Percentiles rank a stretch among this genome's conserved stretches.
Evolutionary conservation across 805 yeast species (phyloP).

Genomic region (Hanseniaspora occidentalis): DNA sequence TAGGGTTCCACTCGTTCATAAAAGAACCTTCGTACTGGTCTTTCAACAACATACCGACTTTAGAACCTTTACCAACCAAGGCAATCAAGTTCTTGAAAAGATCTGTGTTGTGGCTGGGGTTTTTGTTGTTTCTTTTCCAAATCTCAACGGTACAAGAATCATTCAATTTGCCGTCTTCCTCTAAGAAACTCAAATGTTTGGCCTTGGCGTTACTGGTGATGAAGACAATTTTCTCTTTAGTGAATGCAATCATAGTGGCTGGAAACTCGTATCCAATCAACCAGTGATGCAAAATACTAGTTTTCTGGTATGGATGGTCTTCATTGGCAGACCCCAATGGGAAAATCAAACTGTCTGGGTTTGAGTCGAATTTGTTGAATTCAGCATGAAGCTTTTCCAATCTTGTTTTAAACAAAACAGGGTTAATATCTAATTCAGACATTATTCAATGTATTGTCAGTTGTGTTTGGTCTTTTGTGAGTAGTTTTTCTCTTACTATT

Average conservation of each 20-base stretch:
- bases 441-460: slow-evolving; percentile 1
- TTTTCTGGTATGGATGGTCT: slow-evolving; percentile 80
- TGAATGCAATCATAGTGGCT: slow-evolving; percentile 66
- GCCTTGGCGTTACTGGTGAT: slow-evolving; percentile 80
- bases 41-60: slow-evolving; percentile 57
- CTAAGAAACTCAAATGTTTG: slow-evolving; percentile 41
- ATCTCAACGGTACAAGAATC: slow-evolving; percentile 36
- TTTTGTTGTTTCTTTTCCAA: slow-evolving; percentile 66
- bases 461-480: too few species aligned
- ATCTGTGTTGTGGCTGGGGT: slow-evolving; percentile 57
- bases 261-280: slow-evolving; percentile 89
- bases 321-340: slow-evolving; percentile 80
- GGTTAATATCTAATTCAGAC: slow-evolving; percentile 24
- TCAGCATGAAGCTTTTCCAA: slow-evolving; percentile 17
- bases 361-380: slow-evolving; percentile 18
- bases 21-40: slow-evolving; percentile 79
- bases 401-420: slow-evolving; percentile 18
- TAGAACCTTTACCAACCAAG: slow-evolving; percentile 32
- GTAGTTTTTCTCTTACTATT: too few species aligned
- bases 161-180: slow-evolving; percentile 33
- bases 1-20: slow-evolving; percentile 61
- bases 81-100: slow-evolving; percentile 45
- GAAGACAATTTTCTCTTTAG: slow-evolving; percentile 45
- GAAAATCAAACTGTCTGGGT: slow-evolving; percentile 39
- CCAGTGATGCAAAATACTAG: slow-evolving; percentile 84